These are phyloP conservation scores for Chalciporus piperatoides DNA, from an alignment of 1,284 basidiomycete species.

Conservation along the genomic window DNA sequence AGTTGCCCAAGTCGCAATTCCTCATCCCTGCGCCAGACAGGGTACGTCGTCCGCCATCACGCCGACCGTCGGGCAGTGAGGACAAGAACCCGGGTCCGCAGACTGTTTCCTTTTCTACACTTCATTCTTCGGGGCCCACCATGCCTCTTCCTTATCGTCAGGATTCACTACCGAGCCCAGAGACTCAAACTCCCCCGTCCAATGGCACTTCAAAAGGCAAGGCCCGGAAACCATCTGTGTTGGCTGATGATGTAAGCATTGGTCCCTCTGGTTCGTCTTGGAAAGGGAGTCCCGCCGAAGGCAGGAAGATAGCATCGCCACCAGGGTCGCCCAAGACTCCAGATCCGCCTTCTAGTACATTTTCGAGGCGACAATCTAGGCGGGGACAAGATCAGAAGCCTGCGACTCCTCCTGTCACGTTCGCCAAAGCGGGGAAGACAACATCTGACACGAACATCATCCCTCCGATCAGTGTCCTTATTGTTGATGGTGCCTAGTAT, in stretches of 20 bases:
- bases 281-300: slow-evolving; percentile 30
- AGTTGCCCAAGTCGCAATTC: slow-evolving; percentile 38
- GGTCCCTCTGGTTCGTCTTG: slow-evolving; percentile 18
- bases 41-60: slow-evolving; percentile 27
- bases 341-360: slow-evolving; percentile 27
- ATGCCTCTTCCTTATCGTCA: slow-evolving; percentile 21
- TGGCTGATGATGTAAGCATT: slow-evolving; percentile 25
- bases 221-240: slow-evolving; percentile 28
- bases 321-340: slow-evolving; percentile 31
- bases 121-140: slow-evolving; percentile 26
- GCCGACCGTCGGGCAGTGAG: slow-evolving; percentile 29
- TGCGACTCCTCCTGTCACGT: slow-evolving; percentile 18
- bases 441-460: slow-evolving; percentile 59
- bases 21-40: slow-evolving; percentile 28
- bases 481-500: slow-evolving; percentile 79
- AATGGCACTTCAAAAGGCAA: slow-evolving; percentile 22
- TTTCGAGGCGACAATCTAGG: slow-evolving; percentile 28
- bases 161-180: slow-evolving; percentile 27
- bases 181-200: slow-evolving; percentile 10
- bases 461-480: slow-evolving; percentile 93
- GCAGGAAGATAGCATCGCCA: slow-evolving; percentile 35
- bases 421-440: slow-evolving; percentile 25
- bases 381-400: slow-evolving; percentile 31
- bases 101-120: slow-evolving; percentile 33
- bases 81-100: slow-evolving; percentile 26